These are phyloP conservation scores for Globisporangium sylvaticum DNA, from an alignment of 352 stramenopile genomes.

Conservation along the genomic window DNA sequence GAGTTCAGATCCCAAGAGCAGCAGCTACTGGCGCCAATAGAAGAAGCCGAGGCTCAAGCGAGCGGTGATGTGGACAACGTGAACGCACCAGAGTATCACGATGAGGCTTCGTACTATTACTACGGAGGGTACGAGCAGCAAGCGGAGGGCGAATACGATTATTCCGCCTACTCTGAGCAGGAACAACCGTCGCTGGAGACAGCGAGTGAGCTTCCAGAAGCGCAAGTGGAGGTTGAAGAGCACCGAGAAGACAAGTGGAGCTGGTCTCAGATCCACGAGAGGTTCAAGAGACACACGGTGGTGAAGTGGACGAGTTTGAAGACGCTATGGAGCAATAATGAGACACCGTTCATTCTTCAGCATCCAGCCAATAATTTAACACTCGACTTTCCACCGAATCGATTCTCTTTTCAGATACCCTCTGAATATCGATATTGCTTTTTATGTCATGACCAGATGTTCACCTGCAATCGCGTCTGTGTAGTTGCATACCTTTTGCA, in stretches of 20 bases:
- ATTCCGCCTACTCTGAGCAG: neutral
- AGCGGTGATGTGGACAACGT: neutral
- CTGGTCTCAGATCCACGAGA: neutral
- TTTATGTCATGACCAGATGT: too few species aligned
- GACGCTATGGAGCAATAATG: constrained; percentile 2
- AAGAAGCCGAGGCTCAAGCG: neutral
- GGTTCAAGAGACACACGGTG: too few species aligned
- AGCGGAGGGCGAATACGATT: neutral
- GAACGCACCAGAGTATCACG: neutral
- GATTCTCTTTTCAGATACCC: neutral
- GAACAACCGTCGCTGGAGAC: neutral
- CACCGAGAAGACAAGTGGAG: neutral
- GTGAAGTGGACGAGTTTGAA: too few species aligned
- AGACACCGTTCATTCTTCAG: neutral
- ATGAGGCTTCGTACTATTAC: neutral
- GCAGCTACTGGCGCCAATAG: neutral
- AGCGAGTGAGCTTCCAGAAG: neutral
- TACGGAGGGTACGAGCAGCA: neutral
- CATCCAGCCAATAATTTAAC: neutral
- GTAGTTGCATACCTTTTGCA: neutral
- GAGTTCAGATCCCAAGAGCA: neutral
- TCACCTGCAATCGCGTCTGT: too few species aligned
- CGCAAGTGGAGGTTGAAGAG: neutral
- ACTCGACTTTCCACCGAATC: neutral
- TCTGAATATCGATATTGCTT: neutral